Percentiles rank a stretch among this genome's conserved stretches.
Evolutionary conservation across 2,329 filamentous ascomycete genomes (phyloP).

Genomic region (Plectosphaerella sp.): DNA sequence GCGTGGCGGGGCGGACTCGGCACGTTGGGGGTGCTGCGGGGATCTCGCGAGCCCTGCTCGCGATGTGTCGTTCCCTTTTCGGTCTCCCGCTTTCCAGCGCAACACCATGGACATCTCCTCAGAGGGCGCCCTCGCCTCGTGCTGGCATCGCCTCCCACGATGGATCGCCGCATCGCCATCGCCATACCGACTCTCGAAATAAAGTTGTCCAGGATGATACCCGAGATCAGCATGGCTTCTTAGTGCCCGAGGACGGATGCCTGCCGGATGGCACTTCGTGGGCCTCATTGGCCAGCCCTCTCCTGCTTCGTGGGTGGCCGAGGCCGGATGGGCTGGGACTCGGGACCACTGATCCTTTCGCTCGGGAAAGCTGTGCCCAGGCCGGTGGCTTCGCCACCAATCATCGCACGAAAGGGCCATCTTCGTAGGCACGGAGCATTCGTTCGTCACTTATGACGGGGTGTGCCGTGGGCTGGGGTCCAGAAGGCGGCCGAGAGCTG

Average conservation of each 20-base stretch:
- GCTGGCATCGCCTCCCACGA: not conserved
- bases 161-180: not conserved
- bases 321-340: not conserved
- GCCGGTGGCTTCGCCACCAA: not conserved
- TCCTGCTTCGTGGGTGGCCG: not conserved
- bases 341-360: too few relatives aligned
- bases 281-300: not conserved
- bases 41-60: too few relatives aligned
- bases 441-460: slow-evolving; percentile 4
- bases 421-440: slow-evolving; percentile 2
- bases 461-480: not conserved
- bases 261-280: not conserved
- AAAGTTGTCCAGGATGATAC: not conserved
- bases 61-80: not conserved
- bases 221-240: not conserved
- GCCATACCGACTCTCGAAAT: not conserved
- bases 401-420: not conserved
- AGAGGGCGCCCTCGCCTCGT: not conserved
- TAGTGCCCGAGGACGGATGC: not conserved
- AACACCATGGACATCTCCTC: too few relatives aligned
- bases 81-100: not conserved
- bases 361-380: not conserved
- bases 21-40: too few relatives aligned
- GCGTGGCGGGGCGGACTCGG: too few relatives aligned
- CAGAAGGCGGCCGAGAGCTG: not conserved